Evolutionary conservation across 2,329 filamentous ascomycete genomes (phyloP).

Genomic region (Talaromyces sp.): DNA sequence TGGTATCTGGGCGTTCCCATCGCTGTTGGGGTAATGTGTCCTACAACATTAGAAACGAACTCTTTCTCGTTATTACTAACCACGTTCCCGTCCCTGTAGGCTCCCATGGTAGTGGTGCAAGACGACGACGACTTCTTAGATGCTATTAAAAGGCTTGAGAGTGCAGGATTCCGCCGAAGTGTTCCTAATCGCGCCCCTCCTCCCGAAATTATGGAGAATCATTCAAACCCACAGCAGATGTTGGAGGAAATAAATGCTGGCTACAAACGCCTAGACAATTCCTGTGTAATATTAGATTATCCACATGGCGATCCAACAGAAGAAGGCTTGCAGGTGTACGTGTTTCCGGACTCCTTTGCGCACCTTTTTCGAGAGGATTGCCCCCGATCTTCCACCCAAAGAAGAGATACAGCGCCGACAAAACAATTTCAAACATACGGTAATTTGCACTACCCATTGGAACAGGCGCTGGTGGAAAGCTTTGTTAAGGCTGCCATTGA

Average conservation of each 20-base stretch:
- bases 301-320: slow-evolving; percentile 18
- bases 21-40: slow-evolving; percentile 18
- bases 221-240: slow-evolving; percentile 4
- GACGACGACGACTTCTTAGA: slow-evolving; percentile 23
- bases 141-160: slow-evolving; percentile 23
- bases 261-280: slow-evolving; percentile 23
- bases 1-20: slow-evolving; percentile 24
- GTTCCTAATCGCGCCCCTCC: slow-evolving; percentile 22
- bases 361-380: slow-evolving; percentile 11
- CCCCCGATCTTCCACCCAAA: neutral
- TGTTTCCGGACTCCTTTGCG: slow-evolving; percentile 22
- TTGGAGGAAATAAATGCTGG: slow-evolving; percentile 25
- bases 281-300: slow-evolving; percentile 25
- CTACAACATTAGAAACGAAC: neutral
- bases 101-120: slow-evolving; percentile 23
- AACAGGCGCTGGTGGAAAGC: slow-evolving; percentile 23
- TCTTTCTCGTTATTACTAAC: slow-evolving; percentile 16
- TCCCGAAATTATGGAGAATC: slow-evolving; percentile 4
- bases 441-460: slow-evolving; percentile 22
- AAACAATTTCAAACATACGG: slow-evolving; percentile 17
- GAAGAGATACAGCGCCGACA: neutral
- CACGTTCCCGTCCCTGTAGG: slow-evolving; percentile 15
- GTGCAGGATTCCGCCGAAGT: slow-evolving; percentile 22
- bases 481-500: slow-evolving; percentile 27
- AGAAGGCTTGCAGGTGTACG: slow-evolving; percentile 16